Evolutionary conservation across 2,329 filamentous ascomycete species (phyloP).

Genomic region (Biscogniauxia mediterranea): DNA sequence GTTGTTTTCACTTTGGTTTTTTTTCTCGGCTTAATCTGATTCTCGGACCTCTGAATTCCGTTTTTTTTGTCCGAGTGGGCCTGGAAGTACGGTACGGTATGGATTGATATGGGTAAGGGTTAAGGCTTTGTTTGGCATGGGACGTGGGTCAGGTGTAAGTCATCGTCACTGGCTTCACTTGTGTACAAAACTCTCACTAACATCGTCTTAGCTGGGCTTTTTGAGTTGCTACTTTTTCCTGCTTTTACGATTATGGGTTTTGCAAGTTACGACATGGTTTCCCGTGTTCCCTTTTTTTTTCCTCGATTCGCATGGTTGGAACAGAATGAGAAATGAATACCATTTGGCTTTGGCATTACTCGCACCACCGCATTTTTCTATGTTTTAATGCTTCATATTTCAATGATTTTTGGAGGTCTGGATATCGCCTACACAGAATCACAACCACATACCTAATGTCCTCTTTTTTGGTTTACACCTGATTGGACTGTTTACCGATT

Average conservation of each 20-base stretch:
- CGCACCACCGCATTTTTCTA: not conserved
- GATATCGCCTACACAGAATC: not conserved
- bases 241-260: not conserved
- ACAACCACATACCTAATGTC: not conserved
- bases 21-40: too few species aligned
- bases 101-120: not conserved
- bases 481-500: too few species aligned
- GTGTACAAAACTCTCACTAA: not conserved
- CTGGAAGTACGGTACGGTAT: not conserved
- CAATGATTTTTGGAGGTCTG: not conserved
- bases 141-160: not conserved
- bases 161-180: not conserved
- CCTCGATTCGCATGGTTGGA: not conserved
- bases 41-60: too few species aligned
- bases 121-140: not conserved
- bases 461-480: too few species aligned
- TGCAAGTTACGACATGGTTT: not conserved
- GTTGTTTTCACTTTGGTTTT: too few species aligned
- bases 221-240: not conserved
- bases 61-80: too few species aligned
- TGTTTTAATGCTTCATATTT: not conserved
- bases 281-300: not conserved
- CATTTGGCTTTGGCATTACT: not conserved
- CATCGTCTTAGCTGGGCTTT: not conserved
- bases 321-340: not conserved